These are phyloP conservation scores for Mycogone perniciosa DNA, from an alignment of 2,329 filamentous ascomycete species.

Conservation along the genomic window DNA sequence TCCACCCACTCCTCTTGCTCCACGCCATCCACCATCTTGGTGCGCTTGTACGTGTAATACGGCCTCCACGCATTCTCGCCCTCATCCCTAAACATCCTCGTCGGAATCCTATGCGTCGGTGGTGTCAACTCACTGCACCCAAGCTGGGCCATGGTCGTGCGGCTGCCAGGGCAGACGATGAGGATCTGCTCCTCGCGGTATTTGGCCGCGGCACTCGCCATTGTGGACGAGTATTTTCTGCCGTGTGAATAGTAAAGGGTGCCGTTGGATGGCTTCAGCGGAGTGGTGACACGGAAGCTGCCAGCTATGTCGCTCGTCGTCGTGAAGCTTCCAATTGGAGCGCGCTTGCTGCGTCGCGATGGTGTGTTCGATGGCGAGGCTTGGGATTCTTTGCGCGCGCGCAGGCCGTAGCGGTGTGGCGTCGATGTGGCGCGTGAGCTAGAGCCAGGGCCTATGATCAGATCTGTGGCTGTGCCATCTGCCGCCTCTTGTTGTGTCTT, in stretches of 20 bases:
- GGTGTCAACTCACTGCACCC: conserved; percentile 88
- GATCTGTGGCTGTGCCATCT: conserved; percentile 12
- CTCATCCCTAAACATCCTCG: conserved; percentile 89
- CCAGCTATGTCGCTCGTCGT: not conserved
- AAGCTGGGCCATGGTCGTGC: conserved; percentile 84
- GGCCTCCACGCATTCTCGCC: conserved; percentile 60
- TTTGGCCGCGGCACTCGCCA: conserved; percentile 52
- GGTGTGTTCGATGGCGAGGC: conserved; percentile 14
- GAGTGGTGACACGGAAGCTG: too few species aligned
- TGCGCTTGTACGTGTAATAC: conserved; percentile 66
- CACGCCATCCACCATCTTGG: conserved; percentile 42
- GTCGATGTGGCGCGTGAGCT: conserved; percentile 16
- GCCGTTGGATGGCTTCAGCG: not conserved
- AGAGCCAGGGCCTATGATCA: conserved; percentile 1
- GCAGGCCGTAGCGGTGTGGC: conserved; percentile 19
- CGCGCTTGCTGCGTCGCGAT: conserved; percentile 16
- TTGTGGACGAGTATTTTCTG: conserved; percentile 24
- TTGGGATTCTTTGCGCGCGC: conserved; percentile 21
- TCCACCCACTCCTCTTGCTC: conserved; percentile 73
- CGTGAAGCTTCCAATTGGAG: not conserved
- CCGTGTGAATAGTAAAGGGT: conserved; percentile 3
- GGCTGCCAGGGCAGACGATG: conserved; percentile 76
- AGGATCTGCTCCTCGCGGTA: conserved; percentile 61
- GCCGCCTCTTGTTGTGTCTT: not conserved
- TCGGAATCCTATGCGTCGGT: conserved; percentile 77